Evolutionary conservation across 2,329 filamentous ascomycete species (phyloP).

Genomic region (Calonectria crousiana): DNA sequence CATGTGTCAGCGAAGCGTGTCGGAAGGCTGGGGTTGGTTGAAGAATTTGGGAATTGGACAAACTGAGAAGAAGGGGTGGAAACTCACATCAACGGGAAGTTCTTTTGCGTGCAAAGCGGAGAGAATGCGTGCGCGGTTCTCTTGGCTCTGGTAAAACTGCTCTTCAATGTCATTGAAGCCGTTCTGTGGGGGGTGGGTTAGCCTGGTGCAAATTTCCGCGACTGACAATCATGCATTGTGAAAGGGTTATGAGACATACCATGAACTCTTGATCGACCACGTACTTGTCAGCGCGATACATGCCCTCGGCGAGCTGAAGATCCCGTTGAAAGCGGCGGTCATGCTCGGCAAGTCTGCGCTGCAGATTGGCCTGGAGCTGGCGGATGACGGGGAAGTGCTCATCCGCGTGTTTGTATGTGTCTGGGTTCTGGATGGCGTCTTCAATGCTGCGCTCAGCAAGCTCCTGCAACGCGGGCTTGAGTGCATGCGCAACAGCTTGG

Average conservation of each 20-base stretch:
- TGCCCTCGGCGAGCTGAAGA: constrained; percentile 54
- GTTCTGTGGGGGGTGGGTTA: constrained; percentile 47
- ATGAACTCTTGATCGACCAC: constrained; percentile 51
- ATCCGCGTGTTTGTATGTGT: constrained; percentile 64
- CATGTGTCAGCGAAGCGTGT: constrained; percentile 34
- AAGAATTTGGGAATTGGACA: constrained; percentile 26
- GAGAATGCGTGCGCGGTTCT: constrained; percentile 60
- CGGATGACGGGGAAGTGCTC: constrained; percentile 65
- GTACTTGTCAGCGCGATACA: constrained; percentile 49
- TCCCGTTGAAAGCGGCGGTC: constrained; percentile 50
- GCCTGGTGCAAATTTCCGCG: constrained; percentile 38
- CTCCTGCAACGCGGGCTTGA: constrained; percentile 75
- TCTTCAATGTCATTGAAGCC: constrained; percentile 54
- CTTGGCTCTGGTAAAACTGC: constrained; percentile 58
- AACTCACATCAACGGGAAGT: constrained; percentile 64
- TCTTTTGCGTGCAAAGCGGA: constrained; percentile 56
- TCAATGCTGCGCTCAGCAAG: constrained; percentile 72
- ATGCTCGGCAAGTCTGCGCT: constrained; percentile 47
- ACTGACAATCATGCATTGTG: constrained; percentile 33
- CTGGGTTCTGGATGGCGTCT: constrained; percentile 65
- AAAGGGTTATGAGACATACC: constrained; percentile 49
- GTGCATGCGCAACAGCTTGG: constrained; percentile 70
- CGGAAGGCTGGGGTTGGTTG: constrained; percentile 21
- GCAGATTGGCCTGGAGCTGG: constrained; percentile 57
- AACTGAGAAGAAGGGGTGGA: constrained; percentile 30